Evolutionary conservation across 345 rosid genomes (phyloP).

Genomic region (Camelina neglecta): DNA sequence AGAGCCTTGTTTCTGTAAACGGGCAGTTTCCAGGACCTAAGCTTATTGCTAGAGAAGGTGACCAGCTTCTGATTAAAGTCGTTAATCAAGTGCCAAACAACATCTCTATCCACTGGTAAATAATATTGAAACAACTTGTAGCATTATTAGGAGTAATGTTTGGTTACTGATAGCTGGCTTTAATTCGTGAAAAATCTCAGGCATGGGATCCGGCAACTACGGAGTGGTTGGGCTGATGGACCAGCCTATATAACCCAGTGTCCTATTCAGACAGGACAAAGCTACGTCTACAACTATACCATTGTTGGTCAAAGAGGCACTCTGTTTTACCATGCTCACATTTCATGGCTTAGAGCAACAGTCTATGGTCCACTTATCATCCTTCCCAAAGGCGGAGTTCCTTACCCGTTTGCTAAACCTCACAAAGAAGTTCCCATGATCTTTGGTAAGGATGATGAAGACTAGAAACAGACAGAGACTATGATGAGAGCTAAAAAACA

Average conservation of each 20-base stretch:
- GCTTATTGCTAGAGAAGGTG: slow-evolving; percentile 77
- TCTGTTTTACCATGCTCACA: slow-evolving; percentile 75
- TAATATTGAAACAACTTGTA: slow-evolving; percentile 5
- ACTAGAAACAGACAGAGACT: slow-evolving; percentile 21
- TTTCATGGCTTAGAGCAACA: slow-evolving; percentile 78
- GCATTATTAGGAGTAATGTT: not conserved
- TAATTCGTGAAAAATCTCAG: slow-evolving; percentile 42
- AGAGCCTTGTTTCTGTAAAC: slow-evolving; percentile 75
- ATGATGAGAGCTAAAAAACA: slow-evolving; percentile 18
- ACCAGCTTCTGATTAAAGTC: slow-evolving; percentile 65
- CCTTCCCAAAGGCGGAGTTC: slow-evolving; percentile 63
- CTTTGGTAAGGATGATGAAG: slow-evolving; percentile 52
- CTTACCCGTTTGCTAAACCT: slow-evolving; percentile 80
- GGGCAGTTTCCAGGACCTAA: slow-evolving; percentile 74
- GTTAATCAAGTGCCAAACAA: slow-evolving; percentile 72
- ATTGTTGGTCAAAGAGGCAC: slow-evolving; percentile 79
- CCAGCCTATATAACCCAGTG: slow-evolving; percentile 79
- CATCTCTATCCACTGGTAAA: slow-evolving; percentile 71
- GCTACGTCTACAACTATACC: slow-evolving; percentile 74
- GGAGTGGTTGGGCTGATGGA: slow-evolving; percentile 85
- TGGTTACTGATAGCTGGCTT: slow-evolving; percentile 28
- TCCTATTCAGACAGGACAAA: slow-evolving; percentile 71
- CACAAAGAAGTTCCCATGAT: slow-evolving; percentile 73
- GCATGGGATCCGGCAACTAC: slow-evolving; percentile 76
- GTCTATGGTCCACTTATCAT: slow-evolving; percentile 73